Evolutionary conservation across 805 yeast species (phyloP), one percentile per base, ranked within the genome.

Genomic region (Ogataea henricii): DNA sequence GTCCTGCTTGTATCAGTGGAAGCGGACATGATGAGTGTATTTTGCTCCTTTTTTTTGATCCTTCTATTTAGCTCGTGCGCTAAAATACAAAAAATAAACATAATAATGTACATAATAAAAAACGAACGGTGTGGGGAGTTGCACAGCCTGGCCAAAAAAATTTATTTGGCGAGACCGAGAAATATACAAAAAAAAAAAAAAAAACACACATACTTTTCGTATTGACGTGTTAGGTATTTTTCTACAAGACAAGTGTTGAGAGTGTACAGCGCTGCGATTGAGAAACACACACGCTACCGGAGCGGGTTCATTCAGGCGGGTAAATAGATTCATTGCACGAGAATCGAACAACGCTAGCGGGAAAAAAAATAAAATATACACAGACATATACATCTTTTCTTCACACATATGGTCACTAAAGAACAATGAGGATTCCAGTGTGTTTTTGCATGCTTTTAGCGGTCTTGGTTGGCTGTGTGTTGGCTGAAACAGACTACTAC

Each of bases 401-500:
- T 27, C 13, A 27, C 37, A 39, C 26, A 22, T 25, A 39, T 17
- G 42, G 16, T 17, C 10, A 26, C 12, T 14, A 17, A 33, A 27
- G 16, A 26, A 17, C 14, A 13, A 39, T 39, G 42, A 39, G 25
- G 25, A n/a, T 39, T 18, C 25, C 26, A 33, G 41, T 49, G 46
- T 46, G 34, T 29, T 30, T 45, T 13, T 41, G 40, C 43, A 10
- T 39, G 14, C 25, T 32, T 9, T 37, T 30, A 10, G 26, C 21
- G 38, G 43, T 16, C 3, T 30, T 50, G 25, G 16, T 51, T 29
- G 18, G 42, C 33, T 27, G 27, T 6, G 71, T 60, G 1, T 45
- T 65, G 10, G 73, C 73, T 2, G 72, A 62, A 13, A 64, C 56
- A 6, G 80, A 76, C 51, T 76, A 69, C 49, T 76, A 77, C 52